A percentile compares a stretch with the other conserved stretches of the same genome.
These are phyloP conservation scores for Multifurca ochricompacta DNA, from an alignment of 768 basidiomycete genomes.

Conservation along the genomic window DNA sequence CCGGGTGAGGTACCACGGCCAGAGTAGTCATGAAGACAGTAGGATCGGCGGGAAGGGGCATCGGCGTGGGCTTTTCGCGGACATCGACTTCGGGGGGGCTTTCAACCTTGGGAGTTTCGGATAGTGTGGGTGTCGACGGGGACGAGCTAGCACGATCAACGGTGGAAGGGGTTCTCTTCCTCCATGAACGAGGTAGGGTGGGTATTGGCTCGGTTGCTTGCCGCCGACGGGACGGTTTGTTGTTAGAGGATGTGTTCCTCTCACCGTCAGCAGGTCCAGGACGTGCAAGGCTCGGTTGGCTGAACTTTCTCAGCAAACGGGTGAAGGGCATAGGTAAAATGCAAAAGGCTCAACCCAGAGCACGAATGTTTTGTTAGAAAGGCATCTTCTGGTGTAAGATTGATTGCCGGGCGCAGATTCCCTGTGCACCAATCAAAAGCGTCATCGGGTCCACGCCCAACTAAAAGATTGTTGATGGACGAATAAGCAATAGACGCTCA, in stretches of 20 bases:
- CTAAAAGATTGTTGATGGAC: no score
- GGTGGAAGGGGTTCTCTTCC: not conserved
- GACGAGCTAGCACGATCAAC: not conserved
- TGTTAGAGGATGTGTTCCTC: not conserved
- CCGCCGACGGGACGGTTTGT: not conserved
- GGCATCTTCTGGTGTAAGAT: not conserved
- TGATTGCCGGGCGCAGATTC: not conserved
- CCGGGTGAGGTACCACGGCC: not conserved
- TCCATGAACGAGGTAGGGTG: not conserved
- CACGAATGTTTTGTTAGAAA: not conserved
- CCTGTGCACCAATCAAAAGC: not conserved
- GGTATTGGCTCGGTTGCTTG: not conserved
- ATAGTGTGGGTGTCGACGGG: not conserved
- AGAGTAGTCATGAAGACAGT: not conserved
- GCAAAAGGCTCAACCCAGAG: not conserved
- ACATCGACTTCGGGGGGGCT: not conserved
- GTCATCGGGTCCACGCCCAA: not conserved
- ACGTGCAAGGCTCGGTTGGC: not conserved
- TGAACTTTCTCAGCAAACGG: constrained; percentile 1
- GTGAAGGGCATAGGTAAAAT: not conserved
- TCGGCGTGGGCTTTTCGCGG: not conserved
- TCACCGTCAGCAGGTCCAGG: not conserved
- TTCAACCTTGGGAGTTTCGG: not conserved
- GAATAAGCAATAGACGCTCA: no score
- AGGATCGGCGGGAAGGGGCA: not conserved